These are phyloP conservation scores for Rubia tinctorum DNA, from an alignment of 305 asterid species.

Conservation along the genomic window DNA sequence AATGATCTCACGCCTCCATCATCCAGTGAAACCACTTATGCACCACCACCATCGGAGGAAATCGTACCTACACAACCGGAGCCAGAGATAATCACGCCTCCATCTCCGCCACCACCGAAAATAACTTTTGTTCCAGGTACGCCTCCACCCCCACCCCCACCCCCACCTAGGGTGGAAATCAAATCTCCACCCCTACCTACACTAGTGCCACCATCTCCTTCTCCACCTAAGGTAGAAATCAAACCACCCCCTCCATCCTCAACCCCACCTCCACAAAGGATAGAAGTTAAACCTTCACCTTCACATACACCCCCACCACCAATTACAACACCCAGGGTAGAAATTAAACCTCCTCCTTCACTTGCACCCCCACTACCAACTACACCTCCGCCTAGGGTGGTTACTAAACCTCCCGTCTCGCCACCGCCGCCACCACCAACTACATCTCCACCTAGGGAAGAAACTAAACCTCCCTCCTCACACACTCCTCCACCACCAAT, in stretches of 20 bases:
- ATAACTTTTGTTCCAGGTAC: background rate
- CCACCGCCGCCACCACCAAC: background rate
- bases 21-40: background rate
- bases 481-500: background rate
- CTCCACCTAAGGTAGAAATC: background rate
- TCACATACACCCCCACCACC: background rate
- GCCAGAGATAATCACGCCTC: background rate
- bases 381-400: background rate
- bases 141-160: background rate
- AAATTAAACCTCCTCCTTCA: background rate
- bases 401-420: background rate
- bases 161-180: too few species aligned
- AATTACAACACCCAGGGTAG: background rate
- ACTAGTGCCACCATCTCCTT: background rate
- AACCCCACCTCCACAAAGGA: background rate
- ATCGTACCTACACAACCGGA: background rate
- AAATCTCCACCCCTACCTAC: background rate
- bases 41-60: background rate
- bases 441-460: background rate
- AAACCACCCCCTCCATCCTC: background rate
- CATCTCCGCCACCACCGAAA: background rate
- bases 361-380: background rate
- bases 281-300: background rate
- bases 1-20: background rate
- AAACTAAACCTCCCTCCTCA: background rate